Conservation (phyloP, 1,284 basidiomycete genomes). For the Fomitopsis pinicola region DNA sequence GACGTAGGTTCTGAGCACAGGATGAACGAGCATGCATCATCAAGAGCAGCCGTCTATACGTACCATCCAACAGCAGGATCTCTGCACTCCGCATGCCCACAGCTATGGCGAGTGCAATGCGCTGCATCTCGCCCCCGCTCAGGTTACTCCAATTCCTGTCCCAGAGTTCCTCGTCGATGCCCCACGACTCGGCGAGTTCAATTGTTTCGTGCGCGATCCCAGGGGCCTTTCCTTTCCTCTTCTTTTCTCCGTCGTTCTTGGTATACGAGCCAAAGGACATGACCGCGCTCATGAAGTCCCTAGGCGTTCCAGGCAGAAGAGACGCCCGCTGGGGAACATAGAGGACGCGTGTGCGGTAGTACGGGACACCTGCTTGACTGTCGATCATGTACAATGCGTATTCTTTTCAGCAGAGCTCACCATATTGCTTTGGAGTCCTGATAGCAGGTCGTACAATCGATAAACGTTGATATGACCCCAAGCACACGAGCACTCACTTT, state of each 20-base stretch:
- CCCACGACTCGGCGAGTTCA: constrained; percentile 64
- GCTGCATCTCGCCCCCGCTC: constrained; percentile 81
- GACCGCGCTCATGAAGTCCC: constrained; percentile 62
- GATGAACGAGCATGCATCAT: background rate
- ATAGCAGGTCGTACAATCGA: background rate
- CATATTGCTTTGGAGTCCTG: constrained; percentile 53
- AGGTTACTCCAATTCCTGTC: constrained; percentile 72
- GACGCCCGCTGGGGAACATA: constrained; percentile 87
- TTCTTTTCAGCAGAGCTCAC: constrained; percentile 28
- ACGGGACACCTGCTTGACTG: constrained; percentile 55
- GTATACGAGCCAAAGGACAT: constrained; percentile 52
- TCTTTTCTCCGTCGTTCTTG: constrained; percentile 11
- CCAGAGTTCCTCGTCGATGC: constrained; percentile 67
- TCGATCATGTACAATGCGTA: background rate
- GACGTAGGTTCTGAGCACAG: constrained; percentile 72
- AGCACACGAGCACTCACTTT: constrained; percentile 40
- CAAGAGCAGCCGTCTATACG: constrained; percentile 17
- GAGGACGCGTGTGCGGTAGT: constrained; percentile 71
- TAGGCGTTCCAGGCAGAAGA: constrained; percentile 75
- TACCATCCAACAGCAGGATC: constrained; percentile 81
- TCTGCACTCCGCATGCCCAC: constrained; percentile 73
- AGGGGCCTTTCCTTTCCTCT: constrained; percentile 17
- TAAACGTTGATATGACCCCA: background rate
- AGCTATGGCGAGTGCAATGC: constrained; percentile 74
- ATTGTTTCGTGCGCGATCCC: constrained; percentile 33